Conservation (phyloP, 192 early-diverging fungal genomes). For the Allomyces arbusculus region DNA sequence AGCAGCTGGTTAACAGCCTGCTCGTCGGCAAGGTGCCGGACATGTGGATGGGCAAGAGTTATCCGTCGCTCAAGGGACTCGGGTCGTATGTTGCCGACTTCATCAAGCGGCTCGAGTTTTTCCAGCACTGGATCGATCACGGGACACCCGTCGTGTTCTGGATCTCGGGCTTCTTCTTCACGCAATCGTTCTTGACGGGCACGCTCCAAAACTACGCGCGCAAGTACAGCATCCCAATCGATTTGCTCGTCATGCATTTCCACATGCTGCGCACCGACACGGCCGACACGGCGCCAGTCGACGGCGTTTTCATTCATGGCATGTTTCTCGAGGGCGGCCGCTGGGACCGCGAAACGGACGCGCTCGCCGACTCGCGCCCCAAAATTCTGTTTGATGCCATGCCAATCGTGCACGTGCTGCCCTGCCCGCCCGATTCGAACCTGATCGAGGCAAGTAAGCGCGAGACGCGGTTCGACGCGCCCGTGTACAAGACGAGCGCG, state of each 20-base stretch:
- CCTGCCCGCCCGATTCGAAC: conserved; percentile 3
- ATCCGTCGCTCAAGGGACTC: conserved; percentile 38
- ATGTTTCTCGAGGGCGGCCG: conserved; percentile 35
- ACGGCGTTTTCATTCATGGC: conserved; percentile 32
- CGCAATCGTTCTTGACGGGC: conserved; percentile 41
- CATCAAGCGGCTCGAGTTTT: conserved; percentile 27
- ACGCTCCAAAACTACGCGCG: conserved; percentile 40
- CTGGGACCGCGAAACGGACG: conserved; percentile 21
- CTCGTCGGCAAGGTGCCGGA: conserved; percentile 27
- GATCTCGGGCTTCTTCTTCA: conserved; percentile 49
- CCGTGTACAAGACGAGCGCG: conserved; percentile 44
- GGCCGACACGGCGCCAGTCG: conserved; percentile 13
- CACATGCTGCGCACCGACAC: conserved; percentile 14
- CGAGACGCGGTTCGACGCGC: conserved; percentile 22
- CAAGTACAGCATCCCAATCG: conserved; percentile 35
- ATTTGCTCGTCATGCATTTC: conserved; percentile 31
- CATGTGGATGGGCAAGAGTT: conserved; percentile 38
- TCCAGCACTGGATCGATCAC: conserved; percentile 31
- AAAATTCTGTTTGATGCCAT: conserved; percentile 37
- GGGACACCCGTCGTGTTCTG: conserved; percentile 35
- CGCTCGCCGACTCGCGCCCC: conserved; percentile 25
- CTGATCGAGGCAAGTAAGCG: conserved; percentile 4
- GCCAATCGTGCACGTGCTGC: conserved; percentile 12
- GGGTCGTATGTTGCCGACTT: conserved; percentile 33
- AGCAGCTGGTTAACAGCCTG: conserved; percentile 38